Conservation (phyloP, 2,329 filamentous ascomycete genomes). For the Byssothecium circinans region DNA sequence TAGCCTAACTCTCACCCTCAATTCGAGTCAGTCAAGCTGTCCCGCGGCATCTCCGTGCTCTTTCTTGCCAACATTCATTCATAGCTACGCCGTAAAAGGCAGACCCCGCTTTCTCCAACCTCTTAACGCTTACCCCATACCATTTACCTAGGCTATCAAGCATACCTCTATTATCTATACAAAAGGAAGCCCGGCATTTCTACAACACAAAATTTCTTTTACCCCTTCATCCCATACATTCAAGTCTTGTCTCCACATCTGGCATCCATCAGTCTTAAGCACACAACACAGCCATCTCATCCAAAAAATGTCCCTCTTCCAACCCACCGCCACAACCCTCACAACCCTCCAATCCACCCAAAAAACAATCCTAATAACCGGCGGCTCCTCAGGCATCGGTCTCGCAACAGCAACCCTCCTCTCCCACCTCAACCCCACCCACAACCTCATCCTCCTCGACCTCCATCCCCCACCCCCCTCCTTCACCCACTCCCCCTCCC, state of each 20-base stretch:
- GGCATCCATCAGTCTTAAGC: background rate
- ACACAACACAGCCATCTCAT: background rate
- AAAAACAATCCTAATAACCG: constrained; percentile 45
- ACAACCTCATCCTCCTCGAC: constrained; percentile 49
- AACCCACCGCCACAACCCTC: constrained; percentile 22
- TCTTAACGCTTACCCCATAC: background rate
- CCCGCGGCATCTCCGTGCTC: background rate
- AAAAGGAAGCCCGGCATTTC: no score
- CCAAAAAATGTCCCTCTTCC: constrained; percentile 28
- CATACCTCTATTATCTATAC: no score
- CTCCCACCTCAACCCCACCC: constrained; percentile 40
- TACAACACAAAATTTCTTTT: no score
- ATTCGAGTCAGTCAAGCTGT: constrained; percentile 5
- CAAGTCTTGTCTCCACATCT: no score
- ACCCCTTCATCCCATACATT: no score
- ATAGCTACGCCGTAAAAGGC: background rate
- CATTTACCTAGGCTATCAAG: constrained; percentile 1
- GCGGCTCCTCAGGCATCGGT: constrained; percentile 46
- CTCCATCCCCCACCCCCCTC: constrained; percentile 38
- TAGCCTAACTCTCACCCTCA: background rate
- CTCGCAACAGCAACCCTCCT: constrained; percentile 46
- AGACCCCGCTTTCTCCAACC: constrained; percentile 1
- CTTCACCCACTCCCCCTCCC: constrained; percentile 29
- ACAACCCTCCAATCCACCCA: constrained; percentile 25
- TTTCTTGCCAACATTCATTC: no score